These are phyloP conservation scores for Cutaneotrichosporon sp. DNA, from an alignment of 1,284 basidiomycete genomes.

Conservation along the genomic window DNA sequence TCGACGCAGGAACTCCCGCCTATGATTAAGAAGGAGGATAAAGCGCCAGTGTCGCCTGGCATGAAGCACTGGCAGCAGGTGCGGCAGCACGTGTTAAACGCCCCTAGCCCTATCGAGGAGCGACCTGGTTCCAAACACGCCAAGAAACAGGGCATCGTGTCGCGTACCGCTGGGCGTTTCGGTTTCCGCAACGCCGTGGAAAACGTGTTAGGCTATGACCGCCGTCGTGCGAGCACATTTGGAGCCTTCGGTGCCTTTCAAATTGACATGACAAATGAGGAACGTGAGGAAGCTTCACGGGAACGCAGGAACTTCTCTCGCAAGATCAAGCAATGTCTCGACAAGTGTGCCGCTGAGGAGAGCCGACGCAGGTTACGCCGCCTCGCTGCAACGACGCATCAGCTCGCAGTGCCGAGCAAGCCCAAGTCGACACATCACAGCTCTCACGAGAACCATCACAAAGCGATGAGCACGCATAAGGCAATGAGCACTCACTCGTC, in stretches of 20 bases:
- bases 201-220: conserved; percentile 35
- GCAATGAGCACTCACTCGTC: background rate
- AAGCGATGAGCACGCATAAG: background rate
- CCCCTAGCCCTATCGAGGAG: conserved; percentile 31
- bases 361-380: conserved; percentile 26
- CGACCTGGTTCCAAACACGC: background rate
- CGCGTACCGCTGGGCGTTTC: conserved; percentile 37
- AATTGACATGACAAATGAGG: conserved; percentile 23
- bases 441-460: background rate
- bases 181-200: conserved; percentile 41
- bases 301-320: conserved; percentile 39
- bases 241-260: conserved; percentile 12
- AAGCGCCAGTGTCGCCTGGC: conserved; percentile 26
- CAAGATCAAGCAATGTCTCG: conserved; percentile 38
- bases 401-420: background rate
- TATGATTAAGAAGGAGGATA: background rate
- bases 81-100: conserved; percentile 33
- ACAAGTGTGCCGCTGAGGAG: conserved; percentile 38
- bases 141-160: conserved; percentile 28
- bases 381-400: conserved; percentile 5
- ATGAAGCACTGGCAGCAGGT: conserved; percentile 45
- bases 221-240: conserved; percentile 22
- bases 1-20: background rate
- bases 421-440: conserved; percentile 21
- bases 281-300: conserved; percentile 38